Conservation (phyloP, 768 basidiomycete species). For the Mycena kentingensis region DNA sequence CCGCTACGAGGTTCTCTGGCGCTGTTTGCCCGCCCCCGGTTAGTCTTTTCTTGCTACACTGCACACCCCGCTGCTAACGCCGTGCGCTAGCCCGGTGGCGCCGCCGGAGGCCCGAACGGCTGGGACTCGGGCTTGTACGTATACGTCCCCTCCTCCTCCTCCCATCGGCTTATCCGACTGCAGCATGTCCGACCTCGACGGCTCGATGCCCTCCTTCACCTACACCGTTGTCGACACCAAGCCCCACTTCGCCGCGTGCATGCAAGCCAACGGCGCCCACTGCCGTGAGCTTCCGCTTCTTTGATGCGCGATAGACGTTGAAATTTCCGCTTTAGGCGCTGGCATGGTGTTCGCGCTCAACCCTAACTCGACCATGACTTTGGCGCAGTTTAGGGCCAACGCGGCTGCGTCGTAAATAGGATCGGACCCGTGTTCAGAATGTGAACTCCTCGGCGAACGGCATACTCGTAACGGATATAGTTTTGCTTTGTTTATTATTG, state of each 20-base stretch:
- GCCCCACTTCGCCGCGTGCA: conserved; percentile 25
- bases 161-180: background rate
- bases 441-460: too few species aligned
- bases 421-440: too few species aligned
- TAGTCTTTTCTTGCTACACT: conserved; percentile 20
- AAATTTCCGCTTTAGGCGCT: conserved; percentile 2
- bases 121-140: conserved; percentile 24
- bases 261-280: conserved; percentile 23
- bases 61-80: too few species aligned
- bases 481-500: too few species aligned
- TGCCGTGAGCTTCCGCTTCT: conserved; percentile 17
- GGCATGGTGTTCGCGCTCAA: conserved; percentile 25
- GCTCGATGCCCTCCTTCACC: conserved; percentile 15
- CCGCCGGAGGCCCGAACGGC: conserved; percentile 13
- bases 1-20: conserved; percentile 16
- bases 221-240: conserved; percentile 23
- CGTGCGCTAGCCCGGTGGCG: too few species aligned
- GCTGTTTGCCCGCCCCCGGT: conserved; percentile 18
- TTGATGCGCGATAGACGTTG: background rate
- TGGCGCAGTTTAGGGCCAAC: conserved; percentile 21
- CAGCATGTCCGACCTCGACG: conserved; percentile 23
- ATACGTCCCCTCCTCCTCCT: background rate
- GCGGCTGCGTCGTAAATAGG: too few species aligned
- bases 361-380: conserved; percentile 18
- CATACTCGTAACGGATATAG: too few species aligned